A percentile compares a stretch with the other conserved stretches of the same genome.
These are phyloP conservation scores for Cladosporium sphaerospermum DNA, from an alignment of 2,329 filamentous ascomycete genomes.

Conservation along the genomic window DNA sequence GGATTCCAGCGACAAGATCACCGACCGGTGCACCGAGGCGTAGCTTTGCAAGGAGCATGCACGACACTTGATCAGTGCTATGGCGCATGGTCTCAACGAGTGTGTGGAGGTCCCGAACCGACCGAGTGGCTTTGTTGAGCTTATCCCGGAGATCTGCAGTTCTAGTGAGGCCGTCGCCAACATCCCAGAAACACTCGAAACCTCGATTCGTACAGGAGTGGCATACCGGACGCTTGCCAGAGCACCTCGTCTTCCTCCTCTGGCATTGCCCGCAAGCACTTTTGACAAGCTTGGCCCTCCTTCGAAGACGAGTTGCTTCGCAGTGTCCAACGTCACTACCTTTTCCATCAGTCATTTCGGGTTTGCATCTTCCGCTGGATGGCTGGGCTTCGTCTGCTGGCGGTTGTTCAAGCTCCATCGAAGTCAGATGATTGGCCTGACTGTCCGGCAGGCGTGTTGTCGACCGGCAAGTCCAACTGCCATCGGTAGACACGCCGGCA, in stretches of 20 bases:
- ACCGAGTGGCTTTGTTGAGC: neutral
- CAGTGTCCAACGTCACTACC: slow-evolving; percentile 5
- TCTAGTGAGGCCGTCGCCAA: slow-evolving; percentile 8
- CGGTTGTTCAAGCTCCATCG: neutral
- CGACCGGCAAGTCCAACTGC: neutral
- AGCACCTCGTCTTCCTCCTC: slow-evolving; percentile 11
- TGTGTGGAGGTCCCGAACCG: neutral
- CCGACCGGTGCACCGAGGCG: neutral
- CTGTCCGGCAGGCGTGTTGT: neutral
- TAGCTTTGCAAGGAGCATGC: slow-evolving; percentile 6
- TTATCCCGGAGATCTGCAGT: slow-evolving; percentile 7
- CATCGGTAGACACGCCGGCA: too few species aligned
- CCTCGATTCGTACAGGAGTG: slow-evolving; percentile 7
- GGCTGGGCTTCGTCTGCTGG: neutral
- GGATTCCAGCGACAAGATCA: neutral
- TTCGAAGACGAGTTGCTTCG: neutral
- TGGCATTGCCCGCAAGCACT: slow-evolving; percentile 11
- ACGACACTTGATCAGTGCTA: slow-evolving; percentile 3
- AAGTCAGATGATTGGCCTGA: neutral
- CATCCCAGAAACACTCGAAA: slow-evolving; percentile 9
- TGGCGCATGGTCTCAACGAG: slow-evolving; percentile 7
- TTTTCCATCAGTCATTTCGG: neutral
- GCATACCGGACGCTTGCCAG: slow-evolving; percentile 6
- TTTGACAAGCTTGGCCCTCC: slow-evolving; percentile 10
- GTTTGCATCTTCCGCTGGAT: neutral